Evolutionary conservation across 768 basidiomycete genomes (phyloP).

Genomic region (Lyophyllum atratum): DNA sequence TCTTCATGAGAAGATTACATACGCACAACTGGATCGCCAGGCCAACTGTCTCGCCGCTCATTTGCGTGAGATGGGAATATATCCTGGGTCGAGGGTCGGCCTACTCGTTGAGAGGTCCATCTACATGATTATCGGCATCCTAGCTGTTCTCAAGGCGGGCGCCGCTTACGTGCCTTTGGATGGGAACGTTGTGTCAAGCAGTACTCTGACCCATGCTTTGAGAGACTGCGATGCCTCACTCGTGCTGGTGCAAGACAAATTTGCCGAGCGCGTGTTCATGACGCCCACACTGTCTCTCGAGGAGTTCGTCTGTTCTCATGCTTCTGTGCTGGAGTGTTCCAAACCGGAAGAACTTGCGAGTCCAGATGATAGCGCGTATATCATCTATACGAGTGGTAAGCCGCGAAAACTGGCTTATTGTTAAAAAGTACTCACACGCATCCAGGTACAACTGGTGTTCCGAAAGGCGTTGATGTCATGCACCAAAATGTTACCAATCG

Average conservation of each 20-base stretch:
- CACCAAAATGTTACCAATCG: conserved; percentile 59
- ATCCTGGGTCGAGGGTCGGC: conserved; percentile 50
- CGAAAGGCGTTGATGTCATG: conserved; percentile 59
- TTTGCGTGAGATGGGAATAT: conserved; percentile 45
- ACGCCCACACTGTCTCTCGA: conserved; percentile 33
- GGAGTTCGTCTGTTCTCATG: conserved; percentile 26
- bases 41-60: conserved; percentile 46
- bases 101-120: conserved; percentile 56
- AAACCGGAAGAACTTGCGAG: conserved; percentile 38
- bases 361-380: conserved; percentile 48
- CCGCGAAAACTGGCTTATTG: neutral
- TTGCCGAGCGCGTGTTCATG: conserved; percentile 34
- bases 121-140: conserved; percentile 51
- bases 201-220: conserved; percentile 50
- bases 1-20: conserved; percentile 48
- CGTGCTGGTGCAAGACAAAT: conserved; percentile 44
- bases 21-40: conserved; percentile 46
- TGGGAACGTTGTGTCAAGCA: conserved; percentile 54
- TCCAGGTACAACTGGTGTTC: conserved; percentile 56
- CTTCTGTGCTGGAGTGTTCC: conserved; percentile 27
- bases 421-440: neutral
- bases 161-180: conserved; percentile 61
- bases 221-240: conserved; percentile 43
- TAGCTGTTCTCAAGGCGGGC: conserved; percentile 57
- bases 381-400: conserved; percentile 63